Conservation (phyloP, 2,329 filamentous ascomycete genomes). For the Fusarium equiseti region DNA sequence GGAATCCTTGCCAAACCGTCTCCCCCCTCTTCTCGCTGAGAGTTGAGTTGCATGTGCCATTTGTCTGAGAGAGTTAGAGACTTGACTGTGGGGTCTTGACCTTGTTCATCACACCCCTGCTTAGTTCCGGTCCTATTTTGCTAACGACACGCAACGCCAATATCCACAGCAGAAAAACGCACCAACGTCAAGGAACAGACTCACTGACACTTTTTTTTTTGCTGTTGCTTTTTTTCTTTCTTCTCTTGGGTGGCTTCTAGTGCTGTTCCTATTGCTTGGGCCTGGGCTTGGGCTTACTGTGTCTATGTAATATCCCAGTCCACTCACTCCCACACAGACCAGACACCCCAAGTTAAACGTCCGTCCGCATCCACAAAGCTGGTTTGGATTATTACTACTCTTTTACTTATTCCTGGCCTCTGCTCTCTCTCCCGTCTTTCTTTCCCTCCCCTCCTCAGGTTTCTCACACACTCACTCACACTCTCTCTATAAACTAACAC, state of each 20-base stretch:
- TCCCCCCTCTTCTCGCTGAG: slow-evolving; percentile 2
- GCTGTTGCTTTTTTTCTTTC: slow-evolving; percentile 36
- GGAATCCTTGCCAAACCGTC: slow-evolving; percentile 1
- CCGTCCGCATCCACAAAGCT: slow-evolving; percentile 42
- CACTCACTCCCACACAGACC: slow-evolving; percentile 29
- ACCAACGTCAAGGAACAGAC: slow-evolving; percentile 24
- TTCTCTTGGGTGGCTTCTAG: slow-evolving; percentile 3
- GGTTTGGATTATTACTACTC: slow-evolving; percentile 41
- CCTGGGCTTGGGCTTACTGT: slow-evolving; percentile 31
- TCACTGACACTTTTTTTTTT: slow-evolving; percentile 4
- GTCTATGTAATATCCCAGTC: slow-evolving; percentile 1
- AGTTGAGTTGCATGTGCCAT: slow-evolving; percentile 14
- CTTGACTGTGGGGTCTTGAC: slow-evolving; percentile 24
- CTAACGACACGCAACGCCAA: slow-evolving; percentile 38
- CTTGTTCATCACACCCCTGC: slow-evolving; percentile 26
- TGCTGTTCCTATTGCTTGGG: slow-evolving; percentile 21
- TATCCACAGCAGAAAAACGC: slow-evolving; percentile 4
- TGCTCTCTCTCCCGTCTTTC: slow-evolving; percentile 21
- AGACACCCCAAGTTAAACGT: slow-evolving; percentile 4
- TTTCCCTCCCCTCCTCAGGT: slow-evolving; percentile 30
- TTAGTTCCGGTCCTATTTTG: slow-evolving; percentile 19
- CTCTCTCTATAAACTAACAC: slow-evolving; percentile 3
- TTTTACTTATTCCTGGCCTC: slow-evolving; percentile 39
- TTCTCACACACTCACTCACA: slow-evolving; percentile 7
- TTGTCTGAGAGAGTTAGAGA: slow-evolving; percentile 43